These are phyloP conservation scores for Colletotrichum musicola DNA, from an alignment of 2,329 filamentous ascomycete genomes.

Conservation along the genomic window DNA sequence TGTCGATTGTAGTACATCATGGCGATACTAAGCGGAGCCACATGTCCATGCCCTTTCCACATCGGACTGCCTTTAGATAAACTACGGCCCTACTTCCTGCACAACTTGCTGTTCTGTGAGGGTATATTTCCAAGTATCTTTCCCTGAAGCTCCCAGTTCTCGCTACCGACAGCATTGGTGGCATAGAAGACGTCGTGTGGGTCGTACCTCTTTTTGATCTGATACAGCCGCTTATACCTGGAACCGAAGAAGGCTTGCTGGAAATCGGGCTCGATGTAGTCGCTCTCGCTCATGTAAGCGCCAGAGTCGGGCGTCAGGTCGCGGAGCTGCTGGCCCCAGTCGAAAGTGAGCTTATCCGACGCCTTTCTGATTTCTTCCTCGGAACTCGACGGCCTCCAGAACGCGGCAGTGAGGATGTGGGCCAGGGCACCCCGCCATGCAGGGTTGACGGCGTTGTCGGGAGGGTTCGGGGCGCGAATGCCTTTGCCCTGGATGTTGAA, in stretches of 20 bases:
- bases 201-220: conserved; percentile 47
- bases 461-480: conserved; percentile 24
- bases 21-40: too few relatives aligned
- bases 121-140: conserved; percentile 7
- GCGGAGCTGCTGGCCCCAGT: conserved; percentile 46
- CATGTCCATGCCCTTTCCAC: too few relatives aligned
- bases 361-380: conserved; percentile 4
- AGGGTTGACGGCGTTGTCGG: conserved; percentile 54
- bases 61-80: not conserved
- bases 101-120: conserved; percentile 26
- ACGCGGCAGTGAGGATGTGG: conserved; percentile 45
- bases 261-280: conserved; percentile 47
- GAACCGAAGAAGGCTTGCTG: conserved; percentile 45
- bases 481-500: conserved; percentile 45
- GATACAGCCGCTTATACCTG: conserved; percentile 43
- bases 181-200: conserved; percentile 45
- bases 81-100: not conserved
- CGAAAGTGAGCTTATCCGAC: conserved; percentile 45
- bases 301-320: conserved; percentile 42
- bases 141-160: conserved; percentile 33
- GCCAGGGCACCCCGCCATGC: conserved; percentile 59
- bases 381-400: not conserved
- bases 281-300: conserved; percentile 47
- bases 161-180: conserved; percentile 43
- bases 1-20: too few relatives aligned